These are phyloP conservation scores for Dillenia suffruticosa DNA, from an alignment of 164 flowering plant genomes.

Conservation along the genomic window DNA sequence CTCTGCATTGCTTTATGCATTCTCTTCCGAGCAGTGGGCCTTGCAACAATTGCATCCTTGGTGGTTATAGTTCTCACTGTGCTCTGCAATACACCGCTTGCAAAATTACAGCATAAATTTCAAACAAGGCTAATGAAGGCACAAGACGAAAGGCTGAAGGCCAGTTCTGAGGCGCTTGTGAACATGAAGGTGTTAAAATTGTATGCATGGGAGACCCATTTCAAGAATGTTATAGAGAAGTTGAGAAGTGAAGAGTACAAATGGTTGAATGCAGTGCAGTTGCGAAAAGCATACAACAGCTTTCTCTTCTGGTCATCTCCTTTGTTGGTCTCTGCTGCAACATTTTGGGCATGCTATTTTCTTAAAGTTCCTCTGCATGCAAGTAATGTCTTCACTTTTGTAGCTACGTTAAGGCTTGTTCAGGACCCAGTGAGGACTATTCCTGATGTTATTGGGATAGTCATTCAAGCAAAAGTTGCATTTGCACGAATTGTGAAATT, in stretches of 20 bases:
- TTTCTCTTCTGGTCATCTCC: conserved; percentile 53
- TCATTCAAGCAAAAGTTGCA: conserved; percentile 55
- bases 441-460: conserved; percentile 44
- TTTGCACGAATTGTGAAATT: conserved; percentile 39
- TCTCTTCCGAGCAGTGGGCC: conserved; percentile 33
- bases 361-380: conserved; percentile 40
- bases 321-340: conserved; percentile 45
- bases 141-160: conserved; percentile 47
- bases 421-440: conserved; percentile 46
- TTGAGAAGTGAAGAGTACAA: conserved; percentile 32
- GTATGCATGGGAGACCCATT: conserved; percentile 57
- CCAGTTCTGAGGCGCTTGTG: conserved; percentile 44
- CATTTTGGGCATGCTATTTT: conserved; percentile 51
- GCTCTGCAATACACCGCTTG: conserved; percentile 42
- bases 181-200: conserved; percentile 57
- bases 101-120: conserved; percentile 44
- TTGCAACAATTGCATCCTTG: conserved; percentile 45
- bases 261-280: conserved; percentile 40
- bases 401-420: conserved; percentile 47
- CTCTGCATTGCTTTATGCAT: conserved; percentile 37
- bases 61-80: conserved; percentile 32
- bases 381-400: conserved; percentile 49
- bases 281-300: conserved; percentile 29
- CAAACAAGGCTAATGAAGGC: conserved; percentile 43
- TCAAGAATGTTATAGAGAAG: conserved; percentile 34